These are phyloP conservation scores for Logfia minima DNA, from an alignment of 129 eudicot species.

Conservation along the genomic window DNA sequence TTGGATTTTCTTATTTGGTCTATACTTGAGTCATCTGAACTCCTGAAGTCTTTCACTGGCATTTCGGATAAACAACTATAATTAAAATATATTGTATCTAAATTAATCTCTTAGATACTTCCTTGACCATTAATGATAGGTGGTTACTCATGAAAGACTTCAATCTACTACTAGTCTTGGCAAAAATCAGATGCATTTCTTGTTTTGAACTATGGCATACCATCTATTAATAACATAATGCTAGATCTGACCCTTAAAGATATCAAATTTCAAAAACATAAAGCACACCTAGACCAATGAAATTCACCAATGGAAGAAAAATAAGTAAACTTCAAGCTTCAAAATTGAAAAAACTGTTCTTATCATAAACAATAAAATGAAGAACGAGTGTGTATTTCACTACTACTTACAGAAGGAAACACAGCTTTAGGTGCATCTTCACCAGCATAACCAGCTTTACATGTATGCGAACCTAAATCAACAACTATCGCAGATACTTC, in stretches of 20 bases:
- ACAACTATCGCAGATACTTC: slow-evolving; percentile 95
- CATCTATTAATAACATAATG: neutral
- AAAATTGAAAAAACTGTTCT: neutral
- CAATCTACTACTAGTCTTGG: neutral
- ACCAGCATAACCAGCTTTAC: slow-evolving; percentile 99
- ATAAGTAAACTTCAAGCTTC: neutral
- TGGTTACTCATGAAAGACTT: neutral
- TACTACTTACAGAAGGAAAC: slow-evolving; percentile 72
- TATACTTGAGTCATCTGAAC: neutral
- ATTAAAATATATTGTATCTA: neutral
- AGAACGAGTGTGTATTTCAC: neutral
- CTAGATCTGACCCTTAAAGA: neutral
- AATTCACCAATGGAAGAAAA: neutral
- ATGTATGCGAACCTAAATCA: slow-evolving; percentile 90
- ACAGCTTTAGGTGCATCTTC: slow-evolving; percentile 98
- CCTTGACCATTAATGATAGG: neutral
- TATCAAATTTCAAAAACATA: neutral
- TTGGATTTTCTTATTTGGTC: neutral
- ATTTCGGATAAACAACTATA: neutral
- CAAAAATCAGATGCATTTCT: neutral
- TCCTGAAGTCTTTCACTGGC: neutral
- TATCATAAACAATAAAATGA: neutral
- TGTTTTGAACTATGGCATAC: neutral
- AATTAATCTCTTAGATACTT: neutral
- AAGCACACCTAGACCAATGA: neutral